A percentile compares a stretch with the other conserved stretches of the same genome.
phyloP scores from a whole-genome alignment of 2,329 filamentous ascomycete species.

The Hirsutella rhossiliensis region DNA sequence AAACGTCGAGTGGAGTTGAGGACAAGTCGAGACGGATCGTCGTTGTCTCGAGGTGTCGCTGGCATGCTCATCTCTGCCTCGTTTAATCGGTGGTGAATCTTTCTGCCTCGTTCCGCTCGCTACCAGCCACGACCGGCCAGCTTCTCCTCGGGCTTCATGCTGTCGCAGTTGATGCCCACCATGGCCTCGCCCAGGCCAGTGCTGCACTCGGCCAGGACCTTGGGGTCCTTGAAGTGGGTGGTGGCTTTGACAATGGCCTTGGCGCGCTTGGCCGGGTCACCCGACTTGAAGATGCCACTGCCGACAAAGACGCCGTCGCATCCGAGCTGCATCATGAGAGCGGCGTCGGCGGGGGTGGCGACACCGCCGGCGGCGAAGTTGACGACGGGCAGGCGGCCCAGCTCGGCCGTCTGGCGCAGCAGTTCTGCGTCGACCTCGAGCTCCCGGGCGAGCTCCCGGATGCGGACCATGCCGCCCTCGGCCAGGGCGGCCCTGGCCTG shows the following conservation, averaged over 20 bases:
- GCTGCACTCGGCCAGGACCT: slow-evolving; percentile 77
- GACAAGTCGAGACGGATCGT: no score
- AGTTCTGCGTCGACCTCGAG: slow-evolving; percentile 68
- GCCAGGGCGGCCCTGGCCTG: slow-evolving; percentile 64
- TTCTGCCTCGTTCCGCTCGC: neutral
- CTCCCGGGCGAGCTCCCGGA: slow-evolving; percentile 67
- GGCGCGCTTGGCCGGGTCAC: slow-evolving; percentile 78
- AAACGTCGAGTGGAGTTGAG: no score
- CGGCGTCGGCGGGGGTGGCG: slow-evolving; percentile 96
- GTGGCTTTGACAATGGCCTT: slow-evolving; percentile 91
- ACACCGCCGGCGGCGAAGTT: slow-evolving; percentile 98
- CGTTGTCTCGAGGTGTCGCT: no score
- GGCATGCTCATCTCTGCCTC: neutral
- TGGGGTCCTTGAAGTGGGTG: slow-evolving; percentile 78
- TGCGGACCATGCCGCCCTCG: slow-evolving; percentile 35
- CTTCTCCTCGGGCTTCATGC: slow-evolving; percentile 69
- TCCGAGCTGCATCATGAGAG: slow-evolving; percentile 95
- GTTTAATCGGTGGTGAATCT: neutral
- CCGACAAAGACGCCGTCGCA: slow-evolving; percentile 98
- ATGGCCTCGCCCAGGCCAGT: slow-evolving; percentile 92
- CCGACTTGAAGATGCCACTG: slow-evolving; percentile 93
- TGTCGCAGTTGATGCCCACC: slow-evolving; percentile 83
- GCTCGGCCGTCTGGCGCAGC: slow-evolving; percentile 74
- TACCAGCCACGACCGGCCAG: slow-evolving; percentile 58
- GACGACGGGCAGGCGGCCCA: slow-evolving; percentile 83